phyloP scores from a whole-genome alignment of 805 yeast genomes.

The Candida vaughaniae region DNA sequence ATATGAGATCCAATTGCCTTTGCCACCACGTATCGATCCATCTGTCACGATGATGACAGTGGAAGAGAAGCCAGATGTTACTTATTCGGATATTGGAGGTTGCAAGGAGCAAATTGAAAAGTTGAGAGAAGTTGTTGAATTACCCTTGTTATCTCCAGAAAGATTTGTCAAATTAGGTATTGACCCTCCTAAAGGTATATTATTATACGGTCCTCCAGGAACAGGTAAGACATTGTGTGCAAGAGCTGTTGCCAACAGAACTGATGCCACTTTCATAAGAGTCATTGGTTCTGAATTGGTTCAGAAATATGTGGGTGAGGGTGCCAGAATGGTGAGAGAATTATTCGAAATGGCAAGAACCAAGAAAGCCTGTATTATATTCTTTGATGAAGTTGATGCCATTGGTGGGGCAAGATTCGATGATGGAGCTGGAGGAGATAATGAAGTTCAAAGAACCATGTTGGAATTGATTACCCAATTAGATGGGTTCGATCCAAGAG shows the following conservation, averaged over 20 bases:
- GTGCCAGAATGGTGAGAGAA: constrained; percentile 99
- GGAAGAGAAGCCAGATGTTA: constrained; percentile 98
- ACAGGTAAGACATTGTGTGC: constrained; percentile 99
- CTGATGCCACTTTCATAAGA: constrained; percentile 97
- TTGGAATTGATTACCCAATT: constrained; percentile 95
- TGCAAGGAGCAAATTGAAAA: constrained; percentile 98
- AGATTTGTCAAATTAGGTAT: constrained; percentile 95
- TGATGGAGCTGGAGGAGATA: constrained; percentile 99
- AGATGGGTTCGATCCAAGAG: constrained; percentile 98
- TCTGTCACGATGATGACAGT: constrained; percentile 99
- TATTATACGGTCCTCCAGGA: constrained; percentile 97
- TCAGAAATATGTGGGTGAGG: constrained; percentile 98
- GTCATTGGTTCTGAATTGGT: constrained; percentile 98
- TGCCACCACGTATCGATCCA: constrained; percentile 98
- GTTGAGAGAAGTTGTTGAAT: constrained; percentile 91
- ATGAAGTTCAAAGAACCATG: constrained; percentile 99
- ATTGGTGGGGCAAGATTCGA: constrained; percentile 99
- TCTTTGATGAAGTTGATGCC: constrained; percentile 98
- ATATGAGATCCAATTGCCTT: constrained; percentile 93
- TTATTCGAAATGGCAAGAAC: constrained; percentile 98
- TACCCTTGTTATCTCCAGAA: constrained; percentile 92
- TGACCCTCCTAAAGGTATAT: constrained; percentile 98
- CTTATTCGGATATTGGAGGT: constrained; percentile 98
- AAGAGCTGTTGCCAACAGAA: constrained; percentile 97
- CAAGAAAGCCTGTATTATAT: constrained; percentile 95